Percentiles rank a stretch among this genome's conserved stretches.
Evolutionary conservation across 2,329 filamentous ascomycete species (phyloP).

Genomic region (Fusarium dlaminii): DNA sequence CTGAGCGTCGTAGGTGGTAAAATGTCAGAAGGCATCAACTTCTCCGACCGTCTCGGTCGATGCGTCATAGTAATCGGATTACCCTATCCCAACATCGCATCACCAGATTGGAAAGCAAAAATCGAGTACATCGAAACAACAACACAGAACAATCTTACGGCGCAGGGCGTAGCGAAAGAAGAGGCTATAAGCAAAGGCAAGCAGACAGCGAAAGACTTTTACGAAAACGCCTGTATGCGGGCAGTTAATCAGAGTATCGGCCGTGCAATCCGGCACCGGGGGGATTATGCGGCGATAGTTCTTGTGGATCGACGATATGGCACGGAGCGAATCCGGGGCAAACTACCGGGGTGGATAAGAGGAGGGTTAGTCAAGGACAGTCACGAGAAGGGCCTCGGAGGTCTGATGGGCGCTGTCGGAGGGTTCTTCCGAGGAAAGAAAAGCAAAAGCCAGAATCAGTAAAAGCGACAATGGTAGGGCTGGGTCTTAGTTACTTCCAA

Average conservation of each 20-base stretch:
- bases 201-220: slow-evolving; percentile 77
- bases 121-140: slow-evolving; percentile 83
- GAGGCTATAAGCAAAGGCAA: slow-evolving; percentile 52
- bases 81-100: slow-evolving; percentile 90
- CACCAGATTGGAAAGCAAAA: slow-evolving; percentile 92
- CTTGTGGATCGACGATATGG: slow-evolving; percentile 84
- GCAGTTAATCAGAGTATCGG: slow-evolving; percentile 98
- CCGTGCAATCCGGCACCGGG: slow-evolving; percentile 85
- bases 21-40: slow-evolving; percentile 98
- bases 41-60: slow-evolving; percentile 88
- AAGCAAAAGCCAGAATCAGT: slow-evolving; percentile 8
- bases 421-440: slow-evolving; percentile 67
- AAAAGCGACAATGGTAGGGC: neutral
- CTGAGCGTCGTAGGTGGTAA: slow-evolving; percentile 94
- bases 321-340: slow-evolving; percentile 75
- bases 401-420: slow-evolving; percentile 66
- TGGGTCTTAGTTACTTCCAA: neutral
- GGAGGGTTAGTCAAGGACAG: slow-evolving; percentile 67
- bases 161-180: slow-evolving; percentile 33
- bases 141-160: slow-evolving; percentile 51
- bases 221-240: slow-evolving; percentile 95
- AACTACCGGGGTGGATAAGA: slow-evolving; percentile 90
- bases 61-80: slow-evolving; percentile 92
- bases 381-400: slow-evolving; percentile 62
- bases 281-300: slow-evolving; percentile 90